These are phyloP conservation scores for Geotrichum ghanense DNA, from an alignment of 805 yeast species.

Conservation along the genomic window DNA sequence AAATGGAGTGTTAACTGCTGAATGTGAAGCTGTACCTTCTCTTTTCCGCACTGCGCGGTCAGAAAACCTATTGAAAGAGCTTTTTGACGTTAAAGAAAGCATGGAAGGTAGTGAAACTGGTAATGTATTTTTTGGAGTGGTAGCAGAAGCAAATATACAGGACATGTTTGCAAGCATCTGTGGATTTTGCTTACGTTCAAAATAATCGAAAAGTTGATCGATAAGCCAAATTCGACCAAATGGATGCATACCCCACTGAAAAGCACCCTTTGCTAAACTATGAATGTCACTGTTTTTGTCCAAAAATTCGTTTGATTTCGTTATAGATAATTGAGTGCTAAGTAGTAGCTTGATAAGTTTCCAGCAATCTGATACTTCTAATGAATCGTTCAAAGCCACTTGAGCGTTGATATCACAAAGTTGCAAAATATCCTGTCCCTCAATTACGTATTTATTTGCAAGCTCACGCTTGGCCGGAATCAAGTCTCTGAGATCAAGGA, in stretches of 20 bases:
- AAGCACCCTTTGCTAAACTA: slow-evolving; percentile 14
- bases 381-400: slow-evolving; percentile 55
- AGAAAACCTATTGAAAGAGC: not conserved
- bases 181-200: slow-evolving; percentile 51
- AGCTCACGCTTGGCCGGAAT: slow-evolving; percentile 67
- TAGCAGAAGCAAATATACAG: slow-evolving; percentile 40
- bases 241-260: slow-evolving; percentile 71
- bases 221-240: slow-evolving; percentile 62
- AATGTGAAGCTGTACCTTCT: not conserved
- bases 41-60: not conserved
- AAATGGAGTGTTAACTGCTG: not conserved
- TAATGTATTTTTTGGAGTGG: not conserved
- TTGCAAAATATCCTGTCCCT: slow-evolving; percentile 39
- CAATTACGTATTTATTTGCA: slow-evolving; percentile 30
- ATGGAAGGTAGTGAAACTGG: not conserved
- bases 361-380: slow-evolving; percentile 70
- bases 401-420: slow-evolving; percentile 59
- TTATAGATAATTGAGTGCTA: not conserved
- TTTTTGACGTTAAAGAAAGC: not conserved
- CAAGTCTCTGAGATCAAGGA: slow-evolving; percentile 54
- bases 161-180: slow-evolving; percentile 89
- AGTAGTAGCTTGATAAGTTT: slow-evolving; percentile 21
- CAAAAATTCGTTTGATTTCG: not conserved
- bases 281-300: not conserved
- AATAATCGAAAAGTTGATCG: slow-evolving; percentile 46